Evolutionary conservation across 805 yeast species (phyloP).

Genomic region (Lipomyces lipofer): DNA sequence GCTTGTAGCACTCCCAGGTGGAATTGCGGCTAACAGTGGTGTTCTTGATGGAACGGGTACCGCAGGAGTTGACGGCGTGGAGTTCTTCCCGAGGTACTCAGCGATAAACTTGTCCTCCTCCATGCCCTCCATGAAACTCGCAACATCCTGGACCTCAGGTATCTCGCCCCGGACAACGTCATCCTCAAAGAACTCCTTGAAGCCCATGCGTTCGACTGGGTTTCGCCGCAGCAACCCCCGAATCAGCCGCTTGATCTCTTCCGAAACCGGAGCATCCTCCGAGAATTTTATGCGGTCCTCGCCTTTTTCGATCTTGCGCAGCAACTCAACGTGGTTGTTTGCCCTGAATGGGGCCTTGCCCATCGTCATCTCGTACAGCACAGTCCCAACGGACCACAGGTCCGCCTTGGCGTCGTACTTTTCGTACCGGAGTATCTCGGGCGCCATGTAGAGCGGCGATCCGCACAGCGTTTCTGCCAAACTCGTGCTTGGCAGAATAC

Average conservation of each 20-base stretch:
- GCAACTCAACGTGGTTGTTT: constrained; percentile 84
- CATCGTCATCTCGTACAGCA: constrained; percentile 88
- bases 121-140: constrained; percentile 35
- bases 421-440: constrained; percentile 90
- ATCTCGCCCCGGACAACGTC: constrained; percentile 62
- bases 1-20: neutral
- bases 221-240: constrained; percentile 75
- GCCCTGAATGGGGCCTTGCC: constrained; percentile 98
- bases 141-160: constrained; percentile 41
- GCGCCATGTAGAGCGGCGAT: constrained; percentile 97
- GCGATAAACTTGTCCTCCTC: constrained; percentile 82
- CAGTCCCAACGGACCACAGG: constrained; percentile 98
- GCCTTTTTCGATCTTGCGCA: constrained; percentile 79
- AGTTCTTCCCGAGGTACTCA: constrained; percentile 57
- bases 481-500: constrained; percentile 88
- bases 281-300: constrained; percentile 82
- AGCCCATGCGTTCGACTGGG: constrained; percentile 85
- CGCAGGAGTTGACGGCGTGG: neutral
- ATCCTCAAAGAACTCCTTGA: constrained; percentile 80
- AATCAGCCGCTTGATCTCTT: constrained; percentile 66
- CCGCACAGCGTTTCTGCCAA: constrained; percentile 98
- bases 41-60: constrained; percentile 2
- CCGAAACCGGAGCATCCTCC: constrained; percentile 60
- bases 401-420: constrained; percentile 97
- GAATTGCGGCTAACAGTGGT: neutral